Percentiles rank a stretch among this genome's conserved stretches.
Conservation (phyloP, 1,284 basidiomycete genomes). For the Meripilus lineatus region DNA sequence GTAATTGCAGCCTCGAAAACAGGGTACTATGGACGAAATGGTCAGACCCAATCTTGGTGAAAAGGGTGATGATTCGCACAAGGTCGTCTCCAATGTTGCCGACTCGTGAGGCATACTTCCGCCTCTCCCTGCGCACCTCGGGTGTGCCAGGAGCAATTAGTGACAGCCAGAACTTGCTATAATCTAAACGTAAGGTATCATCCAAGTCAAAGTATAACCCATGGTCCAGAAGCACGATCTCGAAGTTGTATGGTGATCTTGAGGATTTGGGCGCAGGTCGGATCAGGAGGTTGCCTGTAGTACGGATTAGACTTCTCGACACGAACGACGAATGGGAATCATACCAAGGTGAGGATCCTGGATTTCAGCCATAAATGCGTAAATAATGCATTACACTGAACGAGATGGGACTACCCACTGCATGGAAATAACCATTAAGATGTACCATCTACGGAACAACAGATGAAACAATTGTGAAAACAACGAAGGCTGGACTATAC, state of each 20-base stretch:
- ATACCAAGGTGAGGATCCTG: constrained; percentile 71
- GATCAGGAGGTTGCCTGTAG: constrained; percentile 84
- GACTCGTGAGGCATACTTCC: constrained; percentile 83
- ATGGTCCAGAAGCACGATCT: constrained; percentile 90
- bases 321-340: background rate
- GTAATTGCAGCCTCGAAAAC: constrained; percentile 88
- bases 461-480: background rate
- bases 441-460: constrained; percentile 80
- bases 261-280: constrained; percentile 63
- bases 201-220: constrained; percentile 91
- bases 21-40: constrained; percentile 49
- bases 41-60: background rate
- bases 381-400: background rate
- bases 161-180: constrained; percentile 82
- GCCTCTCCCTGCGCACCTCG: constrained; percentile 58
- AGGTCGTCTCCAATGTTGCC: constrained; percentile 87
- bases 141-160: constrained; percentile 73
- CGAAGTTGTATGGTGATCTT: constrained; percentile 87
- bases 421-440: constrained; percentile 89
- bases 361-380: too few species aligned
- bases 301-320: background rate
- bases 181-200: constrained; percentile 71
- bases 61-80: constrained; percentile 37
- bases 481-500: background rate
- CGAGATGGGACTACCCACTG: constrained; percentile 39